Conservation (phyloP, 495 filamentous ascomycete genomes). For the Trichoderma parareesei region DNA sequence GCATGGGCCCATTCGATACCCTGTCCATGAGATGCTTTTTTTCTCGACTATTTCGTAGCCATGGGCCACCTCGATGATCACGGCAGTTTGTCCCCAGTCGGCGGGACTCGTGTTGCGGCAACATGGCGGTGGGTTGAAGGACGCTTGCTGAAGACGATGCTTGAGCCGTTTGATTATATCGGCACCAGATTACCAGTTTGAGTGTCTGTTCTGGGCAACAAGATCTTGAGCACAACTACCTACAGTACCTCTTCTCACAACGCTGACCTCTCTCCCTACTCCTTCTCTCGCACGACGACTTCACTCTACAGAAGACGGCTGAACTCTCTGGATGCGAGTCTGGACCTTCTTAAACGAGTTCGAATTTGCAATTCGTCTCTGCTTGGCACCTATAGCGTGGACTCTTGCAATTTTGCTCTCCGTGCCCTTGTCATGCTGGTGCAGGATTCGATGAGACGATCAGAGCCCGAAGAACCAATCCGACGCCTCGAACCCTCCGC, state of each 20-base stretch:
- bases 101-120: neutral
- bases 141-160: too few species aligned
- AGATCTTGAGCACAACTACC: too few species aligned
- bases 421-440: neutral
- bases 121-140: too few species aligned
- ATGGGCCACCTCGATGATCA: neutral
- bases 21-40: neutral
- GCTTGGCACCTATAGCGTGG: neutral
- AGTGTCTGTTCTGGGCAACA: too few species aligned
- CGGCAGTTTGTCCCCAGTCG: neutral
- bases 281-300: neutral
- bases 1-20: constrained; percentile 5
- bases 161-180: neutral
- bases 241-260: too few species aligned
- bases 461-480: neutral
- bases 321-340: neutral
- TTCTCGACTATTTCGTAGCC: neutral
- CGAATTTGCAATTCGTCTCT: neutral
- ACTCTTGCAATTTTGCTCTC: neutral
- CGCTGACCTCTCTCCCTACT: too few species aligned
- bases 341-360: neutral
- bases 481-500: neutral
- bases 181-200: too few species aligned
- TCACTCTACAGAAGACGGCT: too few species aligned
- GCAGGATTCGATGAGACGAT: neutral